phyloP scores from a whole-genome alignment of 2,329 filamentous ascomycete genomes.

The Thermothelomyces thermophilus region DNA sequence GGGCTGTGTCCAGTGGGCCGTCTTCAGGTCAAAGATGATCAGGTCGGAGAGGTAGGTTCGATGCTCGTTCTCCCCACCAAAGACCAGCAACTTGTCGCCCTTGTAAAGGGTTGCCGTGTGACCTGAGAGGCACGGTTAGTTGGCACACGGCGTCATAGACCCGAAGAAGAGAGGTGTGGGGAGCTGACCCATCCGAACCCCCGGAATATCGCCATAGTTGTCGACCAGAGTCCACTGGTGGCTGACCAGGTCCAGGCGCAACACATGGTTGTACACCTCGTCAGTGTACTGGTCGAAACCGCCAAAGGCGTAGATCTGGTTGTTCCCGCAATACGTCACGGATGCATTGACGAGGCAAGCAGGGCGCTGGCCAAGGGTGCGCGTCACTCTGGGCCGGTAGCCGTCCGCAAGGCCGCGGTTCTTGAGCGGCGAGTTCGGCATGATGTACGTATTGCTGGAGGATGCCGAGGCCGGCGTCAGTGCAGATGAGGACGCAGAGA shows the following conservation, averaged over 20 bases:
- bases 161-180: conserved; percentile 7
- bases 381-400: conserved; percentile 78
- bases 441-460: conserved; percentile 77
- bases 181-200: conserved; percentile 78
- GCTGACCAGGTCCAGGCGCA: conserved; percentile 77
- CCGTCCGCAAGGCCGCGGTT: conserved; percentile 59
- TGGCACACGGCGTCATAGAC: not conserved
- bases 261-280: conserved; percentile 97
- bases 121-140: conserved; percentile 44
- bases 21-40: conserved; percentile 91
- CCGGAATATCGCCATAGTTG: conserved; percentile 97
- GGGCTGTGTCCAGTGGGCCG: conserved; percentile 91
- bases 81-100: conserved; percentile 91
- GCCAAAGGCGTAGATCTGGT: conserved; percentile 96
- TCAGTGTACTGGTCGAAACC: conserved; percentile 99
- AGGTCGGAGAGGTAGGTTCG: conserved; percentile 91
- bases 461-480: conserved; percentile 45
- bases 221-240: conserved; percentile 94
- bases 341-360: conserved; percentile 97
- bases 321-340: conserved; percentile 96
- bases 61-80: conserved; percentile 97
- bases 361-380: conserved; percentile 72
- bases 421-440: conserved; percentile 77
- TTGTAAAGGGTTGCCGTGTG: conserved; percentile 93
- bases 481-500: conserved; percentile 22